These are phyloP conservation scores for Quercus robur DNA, from an alignment of 306 rosid genomes.

Conservation along the genomic window DNA sequence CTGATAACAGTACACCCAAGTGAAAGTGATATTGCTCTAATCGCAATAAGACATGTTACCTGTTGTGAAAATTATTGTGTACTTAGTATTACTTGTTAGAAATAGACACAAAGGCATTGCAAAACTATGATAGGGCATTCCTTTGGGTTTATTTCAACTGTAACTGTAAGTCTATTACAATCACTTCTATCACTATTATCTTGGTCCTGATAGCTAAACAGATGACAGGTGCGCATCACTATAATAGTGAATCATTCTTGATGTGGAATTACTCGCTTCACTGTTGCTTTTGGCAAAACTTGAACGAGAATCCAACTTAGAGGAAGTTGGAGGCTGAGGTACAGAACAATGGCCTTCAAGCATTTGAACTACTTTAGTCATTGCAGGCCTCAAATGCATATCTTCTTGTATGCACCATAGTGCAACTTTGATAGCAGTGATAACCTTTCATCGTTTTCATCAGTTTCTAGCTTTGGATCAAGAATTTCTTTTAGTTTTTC, in stretches of 20 bases:
- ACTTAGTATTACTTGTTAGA: background rate
- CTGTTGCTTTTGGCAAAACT: slow-evolving; percentile 25
- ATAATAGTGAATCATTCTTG: background rate
- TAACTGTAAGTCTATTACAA: background rate
- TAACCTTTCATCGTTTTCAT: slow-evolving; percentile 38
- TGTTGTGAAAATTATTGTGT: too few species aligned
- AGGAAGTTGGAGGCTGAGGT: slow-evolving; percentile 18
- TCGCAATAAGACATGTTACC: too few species aligned
- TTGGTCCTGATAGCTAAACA: slow-evolving; percentile 27
- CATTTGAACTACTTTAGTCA: slow-evolving; percentile 42
- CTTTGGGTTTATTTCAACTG: slow-evolving; percentile 18
- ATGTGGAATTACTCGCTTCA: slow-evolving; percentile 2
- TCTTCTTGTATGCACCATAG: slow-evolving; percentile 41
- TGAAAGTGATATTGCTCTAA: too few species aligned
- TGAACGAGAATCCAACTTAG: background rate
- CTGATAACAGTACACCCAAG: too few species aligned
- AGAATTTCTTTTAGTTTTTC: slow-evolving; percentile 40
- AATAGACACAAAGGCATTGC: background rate
- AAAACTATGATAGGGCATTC: background rate
- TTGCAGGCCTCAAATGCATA: slow-evolving; percentile 32
- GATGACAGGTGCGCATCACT: slow-evolving; percentile 23
- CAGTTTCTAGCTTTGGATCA: slow-evolving; percentile 43
- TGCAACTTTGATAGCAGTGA: slow-evolving; percentile 23
- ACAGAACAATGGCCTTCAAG: slow-evolving; percentile 26
- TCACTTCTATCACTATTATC: slow-evolving; percentile 13